Evolutionary conservation across 371 early-diverging fungal species (phyloP), one percentile per base, ranked within the genome.

Genomic region (Mortierella sp.): DNA sequence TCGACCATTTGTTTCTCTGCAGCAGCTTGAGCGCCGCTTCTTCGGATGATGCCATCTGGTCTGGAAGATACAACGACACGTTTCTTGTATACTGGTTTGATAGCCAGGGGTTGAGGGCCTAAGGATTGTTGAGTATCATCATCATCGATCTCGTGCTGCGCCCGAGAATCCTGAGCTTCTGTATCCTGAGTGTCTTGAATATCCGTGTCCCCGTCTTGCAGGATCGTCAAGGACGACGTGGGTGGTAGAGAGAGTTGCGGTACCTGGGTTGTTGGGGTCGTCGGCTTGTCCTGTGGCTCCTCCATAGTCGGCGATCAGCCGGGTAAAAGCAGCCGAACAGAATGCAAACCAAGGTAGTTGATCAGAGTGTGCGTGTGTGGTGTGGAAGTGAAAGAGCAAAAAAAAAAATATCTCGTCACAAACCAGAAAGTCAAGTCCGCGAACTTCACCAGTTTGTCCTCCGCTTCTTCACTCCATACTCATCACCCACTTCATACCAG

Each of bases 1-100:
- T 34, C 50, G 21, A 27, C 12, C 42, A 57, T 42, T 3, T 46
- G 54, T 19, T 57, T 62, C 26, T 61, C 58, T 30, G 18, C 30
- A 13, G 61, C 59, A 0, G 53, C 62, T n/a, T 39, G 10, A 18
- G 42, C 12, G 18, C 65, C 61, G 9, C 42, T 53, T 39, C 38
- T 50, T 21, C 61, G 61, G 23, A 65, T 64, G 2, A 61, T 38
- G 9, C 65, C 65, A 30, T 71, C 71, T 19, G 64, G 45, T 2
- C 47, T 10, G 5, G 61, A 13, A n/a, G 61, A 41, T 12, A 54
- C 19, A 26, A 52, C 47, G 26, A 31, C 34, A 12, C 72, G 24
- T 24, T 64, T 73, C 49, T 58, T 67, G 42, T 73, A 67, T 1
- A 56, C 27, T 6, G 68, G 68, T 26, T 67, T 73, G 57, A 50